Conservation (phyloP, 208 protist species). For the Endotrypanum monterogeii region DNA sequence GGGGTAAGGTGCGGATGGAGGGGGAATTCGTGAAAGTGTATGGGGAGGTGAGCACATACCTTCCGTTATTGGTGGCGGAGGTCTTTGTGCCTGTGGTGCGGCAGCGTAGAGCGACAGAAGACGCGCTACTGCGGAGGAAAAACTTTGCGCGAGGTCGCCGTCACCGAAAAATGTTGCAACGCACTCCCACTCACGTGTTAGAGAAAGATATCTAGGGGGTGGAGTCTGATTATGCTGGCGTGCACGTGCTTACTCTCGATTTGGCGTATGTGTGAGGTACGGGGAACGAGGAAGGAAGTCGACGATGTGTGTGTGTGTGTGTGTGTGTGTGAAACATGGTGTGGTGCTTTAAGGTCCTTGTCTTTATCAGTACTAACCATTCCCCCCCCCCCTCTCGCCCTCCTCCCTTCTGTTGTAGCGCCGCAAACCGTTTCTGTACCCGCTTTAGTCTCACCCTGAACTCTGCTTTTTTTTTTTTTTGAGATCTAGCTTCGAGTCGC, state of each 20-base stretch:
- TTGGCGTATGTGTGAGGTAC: neutral
- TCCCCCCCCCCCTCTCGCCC: neutral
- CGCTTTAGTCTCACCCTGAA: neutral
- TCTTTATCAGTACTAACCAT: neutral
- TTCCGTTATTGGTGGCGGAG: conserved; percentile 97
- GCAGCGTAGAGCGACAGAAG: neutral
- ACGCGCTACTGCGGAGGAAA: neutral
- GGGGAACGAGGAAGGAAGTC: neutral
- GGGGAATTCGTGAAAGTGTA: conserved; percentile 98
- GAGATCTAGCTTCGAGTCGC: neutral
- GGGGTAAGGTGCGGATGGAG: conserved; percentile 98
- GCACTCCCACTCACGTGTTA: neutral
- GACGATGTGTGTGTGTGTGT: neutral
- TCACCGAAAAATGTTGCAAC: neutral
- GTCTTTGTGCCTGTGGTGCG: conserved; percentile 90
- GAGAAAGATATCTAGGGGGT: neutral
- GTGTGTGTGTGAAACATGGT: neutral
- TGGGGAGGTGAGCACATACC: conserved; percentile 96
- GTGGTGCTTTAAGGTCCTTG: neutral
- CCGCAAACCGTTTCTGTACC: no score
- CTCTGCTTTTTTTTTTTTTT: neutral
- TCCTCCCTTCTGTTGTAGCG: no score
- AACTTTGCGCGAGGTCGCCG: neutral
- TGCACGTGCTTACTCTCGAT: neutral
- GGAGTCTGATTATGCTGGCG: neutral